A percentile compares a stretch with the other conserved stretches of the same genome.
phyloP scores from a whole-genome alignment of 441 rosid genomes.

The Kokia cookei region DNA sequence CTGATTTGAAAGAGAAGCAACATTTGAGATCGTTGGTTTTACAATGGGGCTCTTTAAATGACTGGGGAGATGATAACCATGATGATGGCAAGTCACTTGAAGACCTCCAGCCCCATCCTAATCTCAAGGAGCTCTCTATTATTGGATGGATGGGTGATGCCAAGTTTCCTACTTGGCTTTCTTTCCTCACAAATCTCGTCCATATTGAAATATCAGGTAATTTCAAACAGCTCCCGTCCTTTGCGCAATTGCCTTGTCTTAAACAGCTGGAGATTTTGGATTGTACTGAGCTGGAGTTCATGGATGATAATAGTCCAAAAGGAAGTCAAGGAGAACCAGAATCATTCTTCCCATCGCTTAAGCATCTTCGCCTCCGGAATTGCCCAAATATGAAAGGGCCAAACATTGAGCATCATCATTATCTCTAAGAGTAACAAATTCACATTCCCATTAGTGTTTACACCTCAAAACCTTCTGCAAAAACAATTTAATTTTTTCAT shows the following conservation, averaged over 20 bases:
- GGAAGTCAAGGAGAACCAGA: not conserved
- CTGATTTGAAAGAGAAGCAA: not conserved
- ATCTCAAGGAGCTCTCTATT: not conserved
- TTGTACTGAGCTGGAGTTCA: not conserved
- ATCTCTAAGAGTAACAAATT: no score
- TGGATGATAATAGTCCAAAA: not conserved
- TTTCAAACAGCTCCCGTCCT: not conserved
- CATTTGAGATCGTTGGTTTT: not conserved
- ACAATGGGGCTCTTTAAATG: no score
- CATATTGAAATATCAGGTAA: not conserved
- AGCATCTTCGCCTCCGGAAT: rapidly evolving
- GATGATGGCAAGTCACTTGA: not conserved
- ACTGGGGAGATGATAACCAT: no score
- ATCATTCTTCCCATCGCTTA: not conserved
- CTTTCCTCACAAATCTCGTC: not conserved
- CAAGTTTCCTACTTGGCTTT: not conserved
- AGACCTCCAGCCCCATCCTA: not conserved
- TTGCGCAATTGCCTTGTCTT: not conserved
- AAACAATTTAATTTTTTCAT: no score
- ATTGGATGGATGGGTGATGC: not conserved
- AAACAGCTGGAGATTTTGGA: rapidly evolving
- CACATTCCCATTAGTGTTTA: no score
- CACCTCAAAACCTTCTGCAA: not conserved
- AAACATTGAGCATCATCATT: no score
- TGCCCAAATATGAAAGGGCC: not conserved